Conservation (phyloP, 1,284 basidiomycete genomes). For the Albatrellus sp. region DNA sequence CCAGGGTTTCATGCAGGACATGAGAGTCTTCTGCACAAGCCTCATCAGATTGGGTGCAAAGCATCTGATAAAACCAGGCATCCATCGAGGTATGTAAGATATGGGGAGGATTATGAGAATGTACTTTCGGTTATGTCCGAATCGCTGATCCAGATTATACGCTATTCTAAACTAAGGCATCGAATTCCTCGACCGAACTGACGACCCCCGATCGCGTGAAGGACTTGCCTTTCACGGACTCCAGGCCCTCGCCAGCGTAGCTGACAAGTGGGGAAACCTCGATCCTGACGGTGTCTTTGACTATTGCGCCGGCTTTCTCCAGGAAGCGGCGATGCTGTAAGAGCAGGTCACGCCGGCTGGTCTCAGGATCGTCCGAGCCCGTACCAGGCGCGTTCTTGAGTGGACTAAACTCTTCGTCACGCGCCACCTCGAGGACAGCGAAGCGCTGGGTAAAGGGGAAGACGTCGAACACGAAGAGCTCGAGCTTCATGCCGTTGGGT, state of each 20-base stretch:
- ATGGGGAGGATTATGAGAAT: not conserved
- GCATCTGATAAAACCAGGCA: not conserved
- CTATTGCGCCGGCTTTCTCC: constrained; percentile 62
- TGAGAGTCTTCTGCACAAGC: too few species aligned
- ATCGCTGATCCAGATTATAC: too few species aligned
- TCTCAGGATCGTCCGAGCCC: constrained; percentile 87
- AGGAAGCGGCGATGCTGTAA: constrained; percentile 87
- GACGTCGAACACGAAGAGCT: constrained; percentile 98
- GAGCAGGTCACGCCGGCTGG: constrained; percentile 82
- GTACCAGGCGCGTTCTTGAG: constrained; percentile 96
- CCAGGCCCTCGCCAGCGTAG: constrained; percentile 86
- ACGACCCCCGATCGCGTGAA: constrained; percentile 53
- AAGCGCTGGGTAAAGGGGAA: constrained; percentile 87
- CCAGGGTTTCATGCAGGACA: too few species aligned
- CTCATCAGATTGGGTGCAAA: too few species aligned
- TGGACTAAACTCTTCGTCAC: constrained; percentile 90
- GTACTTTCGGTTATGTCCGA: too few species aligned
- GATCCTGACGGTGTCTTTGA: constrained; percentile 40
- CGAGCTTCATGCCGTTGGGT: constrained; percentile 99
- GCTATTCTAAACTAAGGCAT: constrained; percentile 24
- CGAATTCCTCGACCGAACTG: constrained; percentile 35
- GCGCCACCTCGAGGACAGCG: constrained; percentile 80
- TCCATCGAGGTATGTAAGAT: constrained; percentile 2
- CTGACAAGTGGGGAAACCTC: constrained; percentile 45
- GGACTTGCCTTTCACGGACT: constrained; percentile 65